Evolutionary conservation across 352 stramenopile genomes (phyloP).

Genomic region (Phytophthora quininea): DNA sequence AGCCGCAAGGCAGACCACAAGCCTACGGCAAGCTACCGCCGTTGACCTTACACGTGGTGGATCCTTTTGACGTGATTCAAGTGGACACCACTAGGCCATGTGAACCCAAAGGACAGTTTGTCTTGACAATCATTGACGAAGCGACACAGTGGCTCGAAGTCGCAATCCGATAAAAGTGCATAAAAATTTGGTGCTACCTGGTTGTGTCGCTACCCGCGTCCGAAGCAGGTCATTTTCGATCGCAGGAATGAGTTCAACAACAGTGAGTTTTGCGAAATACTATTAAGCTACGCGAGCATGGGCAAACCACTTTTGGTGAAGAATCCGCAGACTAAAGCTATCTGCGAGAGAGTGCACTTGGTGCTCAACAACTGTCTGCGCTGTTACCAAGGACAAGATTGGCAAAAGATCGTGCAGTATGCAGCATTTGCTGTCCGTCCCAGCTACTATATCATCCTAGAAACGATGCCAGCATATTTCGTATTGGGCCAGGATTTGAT

Average conservation of each 20-base stretch:
- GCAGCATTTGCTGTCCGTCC: constrained; percentile 6
- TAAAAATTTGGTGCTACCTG: neutral
- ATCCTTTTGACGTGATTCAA: neutral
- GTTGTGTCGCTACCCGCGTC: neutral
- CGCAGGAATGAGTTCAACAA: neutral
- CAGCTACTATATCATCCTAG: constrained; percentile 5
- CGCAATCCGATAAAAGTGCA: neutral
- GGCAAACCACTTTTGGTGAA: neutral
- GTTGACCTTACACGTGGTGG: neutral
- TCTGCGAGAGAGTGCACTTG: neutral
- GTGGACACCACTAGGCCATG: neutral
- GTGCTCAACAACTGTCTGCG: neutral
- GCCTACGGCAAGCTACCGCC: no score
- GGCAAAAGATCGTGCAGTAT: neutral
- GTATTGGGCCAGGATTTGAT: neutral
- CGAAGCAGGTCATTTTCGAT: neutral
- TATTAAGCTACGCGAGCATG: neutral
- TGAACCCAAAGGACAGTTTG: neutral
- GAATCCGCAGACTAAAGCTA: neutral
- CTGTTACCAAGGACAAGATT: neutral
- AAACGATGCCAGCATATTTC: neutral
- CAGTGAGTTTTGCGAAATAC: neutral
- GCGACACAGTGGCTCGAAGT: neutral
- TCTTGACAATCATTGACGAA: neutral
- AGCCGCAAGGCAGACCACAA: no score